Evolutionary conservation across 108 stramenopile species (phyloP).

Genomic region (Mediolabrus comicus): DNA sequence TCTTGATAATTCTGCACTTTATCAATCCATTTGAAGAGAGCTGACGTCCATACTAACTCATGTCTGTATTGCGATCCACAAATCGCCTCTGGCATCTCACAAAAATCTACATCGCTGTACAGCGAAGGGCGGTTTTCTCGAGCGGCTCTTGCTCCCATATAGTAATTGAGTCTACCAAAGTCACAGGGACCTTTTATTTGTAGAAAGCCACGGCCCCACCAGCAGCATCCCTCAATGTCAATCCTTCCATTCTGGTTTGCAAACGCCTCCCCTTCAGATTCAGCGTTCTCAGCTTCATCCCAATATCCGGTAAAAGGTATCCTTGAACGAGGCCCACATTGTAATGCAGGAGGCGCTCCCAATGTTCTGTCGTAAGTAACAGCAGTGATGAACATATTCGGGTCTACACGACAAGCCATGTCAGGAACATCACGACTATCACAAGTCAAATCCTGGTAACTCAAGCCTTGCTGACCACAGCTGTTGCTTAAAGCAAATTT

Average conservation of each 20-base stretch:
- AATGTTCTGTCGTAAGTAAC: constrained; percentile 17
- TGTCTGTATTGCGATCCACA: constrained; percentile 7
- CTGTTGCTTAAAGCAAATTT: constrained; percentile 22
- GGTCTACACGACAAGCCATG: constrained; percentile 31
- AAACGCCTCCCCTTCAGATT: constrained; percentile 19
- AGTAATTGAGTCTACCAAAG: constrained; percentile 40
- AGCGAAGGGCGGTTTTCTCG: constrained; percentile 8
- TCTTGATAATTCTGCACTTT: constrained; percentile 19
- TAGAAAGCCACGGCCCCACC: constrained; percentile 46
- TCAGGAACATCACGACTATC: not conserved
- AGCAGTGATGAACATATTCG: constrained; percentile 25
- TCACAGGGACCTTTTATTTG: constrained; percentile 37
- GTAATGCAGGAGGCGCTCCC: constrained; percentile 24
- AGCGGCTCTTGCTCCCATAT: constrained; percentile 28
- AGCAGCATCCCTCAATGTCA: constrained; percentile 43
- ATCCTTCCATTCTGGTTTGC: constrained; percentile 26
- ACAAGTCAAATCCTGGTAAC: constrained; percentile 21
- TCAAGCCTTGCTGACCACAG: constrained; percentile 19
- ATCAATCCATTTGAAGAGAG: constrained; percentile 39
- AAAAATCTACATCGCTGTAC: constrained; percentile 26
- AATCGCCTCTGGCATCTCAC: constrained; percentile 29
- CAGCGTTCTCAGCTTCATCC: not conserved
- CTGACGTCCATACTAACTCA: constrained; percentile 31
- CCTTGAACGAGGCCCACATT: constrained; percentile 21
- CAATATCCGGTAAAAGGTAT: constrained; percentile 23